Conservation (phyloP, 352 stramenopile genomes). For the Globisporangium sylvaticum region DNA sequence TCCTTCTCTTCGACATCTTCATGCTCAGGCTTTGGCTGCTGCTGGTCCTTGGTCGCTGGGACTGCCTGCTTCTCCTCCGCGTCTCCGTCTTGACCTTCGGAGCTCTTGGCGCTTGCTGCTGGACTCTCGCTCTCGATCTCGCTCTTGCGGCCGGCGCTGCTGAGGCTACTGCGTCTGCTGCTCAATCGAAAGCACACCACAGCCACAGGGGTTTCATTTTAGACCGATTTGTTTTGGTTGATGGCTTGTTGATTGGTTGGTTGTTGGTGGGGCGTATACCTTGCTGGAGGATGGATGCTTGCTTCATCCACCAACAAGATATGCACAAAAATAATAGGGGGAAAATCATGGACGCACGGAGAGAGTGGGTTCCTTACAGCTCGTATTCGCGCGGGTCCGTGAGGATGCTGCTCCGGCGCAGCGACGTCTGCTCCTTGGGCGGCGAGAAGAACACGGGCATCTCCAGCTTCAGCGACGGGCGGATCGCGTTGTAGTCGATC, state of each 20-base stretch:
- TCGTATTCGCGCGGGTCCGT: conserved; percentile 55
- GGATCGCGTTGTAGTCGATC: conserved; percentile 50
- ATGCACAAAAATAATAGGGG: background rate
- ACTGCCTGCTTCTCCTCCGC: background rate
- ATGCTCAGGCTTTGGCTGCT: background rate
- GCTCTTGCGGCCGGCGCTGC: background rate
- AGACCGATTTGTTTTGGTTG: background rate
- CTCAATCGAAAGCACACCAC: conserved; percentile 8
- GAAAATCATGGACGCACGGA: background rate
- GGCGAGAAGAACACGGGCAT: conserved; percentile 71
- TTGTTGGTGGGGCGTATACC: background rate
- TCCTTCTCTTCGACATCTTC: conserved; percentile 7
- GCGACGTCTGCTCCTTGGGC: conserved; percentile 26
- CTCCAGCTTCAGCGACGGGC: conserved; percentile 46
- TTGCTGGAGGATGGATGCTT: background rate
- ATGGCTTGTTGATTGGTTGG: background rate
- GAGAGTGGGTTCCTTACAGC: conserved; percentile 27
- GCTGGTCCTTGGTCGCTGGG: background rate
- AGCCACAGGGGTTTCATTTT: background rate
- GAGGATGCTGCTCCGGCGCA: conserved; percentile 42
- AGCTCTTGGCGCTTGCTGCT: background rate
- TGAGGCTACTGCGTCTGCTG: conserved; percentile 5
- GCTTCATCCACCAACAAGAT: background rate
- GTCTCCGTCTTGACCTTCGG: background rate
- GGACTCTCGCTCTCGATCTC: conserved; percentile 1